Evolutionary conservation across 306 rosid genomes (phyloP).

Genomic region (Sesbania bispinosa): DNA sequence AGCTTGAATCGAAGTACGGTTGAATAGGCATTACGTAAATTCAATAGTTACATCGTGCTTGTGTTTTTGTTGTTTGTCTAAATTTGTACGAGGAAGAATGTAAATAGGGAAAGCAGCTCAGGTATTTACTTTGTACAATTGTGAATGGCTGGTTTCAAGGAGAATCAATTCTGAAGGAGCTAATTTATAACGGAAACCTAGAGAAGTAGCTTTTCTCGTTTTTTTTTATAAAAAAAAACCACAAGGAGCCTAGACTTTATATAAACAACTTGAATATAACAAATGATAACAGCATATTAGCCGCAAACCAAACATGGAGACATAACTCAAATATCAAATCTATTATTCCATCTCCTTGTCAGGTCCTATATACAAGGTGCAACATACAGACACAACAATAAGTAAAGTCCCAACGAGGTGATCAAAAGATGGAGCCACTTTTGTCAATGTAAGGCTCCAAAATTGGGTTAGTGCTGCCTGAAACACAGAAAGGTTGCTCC

Average conservation of each 20-base stretch:
- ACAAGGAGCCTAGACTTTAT: neutral
- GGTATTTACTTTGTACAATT: neutral
- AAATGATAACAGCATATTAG: constrained; percentile 1
- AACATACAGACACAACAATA: constrained; percentile 53
- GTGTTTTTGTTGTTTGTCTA: no score
- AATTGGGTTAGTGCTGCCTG: constrained; percentile 68
- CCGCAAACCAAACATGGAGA: neutral
- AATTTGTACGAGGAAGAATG: neutral
- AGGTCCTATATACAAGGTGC: constrained; percentile 77
- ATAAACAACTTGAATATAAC: constrained; percentile 18
- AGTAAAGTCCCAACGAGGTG: constrained; percentile 55
- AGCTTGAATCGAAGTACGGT: no score
- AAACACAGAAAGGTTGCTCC: constrained; percentile 8
- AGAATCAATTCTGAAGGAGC: neutral
- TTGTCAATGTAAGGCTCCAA: constrained; percentile 48
- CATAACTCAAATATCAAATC: neutral
- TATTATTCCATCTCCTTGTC: constrained; percentile 56
- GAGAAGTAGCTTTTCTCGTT: neutral
- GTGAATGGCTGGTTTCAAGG: neutral
- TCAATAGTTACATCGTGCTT: no score
- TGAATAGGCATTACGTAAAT: no score
- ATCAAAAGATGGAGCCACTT: constrained; percentile 49
- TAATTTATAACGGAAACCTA: neutral
- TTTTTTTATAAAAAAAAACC: no score
- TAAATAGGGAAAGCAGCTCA: no score